Evolutionary conservation across 2,329 filamentous ascomycete genomes (phyloP), one percentile per base, ranked within the genome.

Genomic region (Geosmithia morbida): DNA sequence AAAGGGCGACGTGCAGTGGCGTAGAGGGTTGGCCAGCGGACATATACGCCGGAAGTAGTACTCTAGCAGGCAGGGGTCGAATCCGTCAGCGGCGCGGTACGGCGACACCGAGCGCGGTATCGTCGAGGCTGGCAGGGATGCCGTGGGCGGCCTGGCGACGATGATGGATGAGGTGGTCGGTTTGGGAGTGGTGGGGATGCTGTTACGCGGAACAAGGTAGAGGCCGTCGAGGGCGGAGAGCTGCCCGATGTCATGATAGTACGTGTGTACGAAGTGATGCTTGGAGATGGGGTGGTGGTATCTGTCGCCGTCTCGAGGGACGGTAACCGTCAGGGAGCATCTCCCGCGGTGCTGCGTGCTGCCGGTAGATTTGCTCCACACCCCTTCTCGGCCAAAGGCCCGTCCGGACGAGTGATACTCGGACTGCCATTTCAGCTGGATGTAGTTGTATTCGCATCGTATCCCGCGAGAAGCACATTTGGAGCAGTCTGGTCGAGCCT

Each of bases 41-140:
- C 48, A 49, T 47, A 49, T 40, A 11, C 48, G 45, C 14, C 39
- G 30, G 4, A 44, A 44, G 41, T 49, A 49, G 41, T 49, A 49
- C 13, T 49, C 48, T 16, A 49, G 33, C 11, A 49, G 40, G 19
- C 26, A 20, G 16, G 41, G 33, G 40, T 49, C 41, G 22, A 44
- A 49, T 29, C 45, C 48, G 17, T 49, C 37, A 41, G 47, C n/a
- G 29, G 7, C 7, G 37, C n/a, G 41, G 30, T 43, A 46, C 17
- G 20, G 46, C 39, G 47, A 39, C 13, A 26, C 41, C 14, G 53
- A 26, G n/a, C 13, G 30, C 7, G 39, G 43, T 22, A 46, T 14
- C 8, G 44, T 42, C 17, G 41, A 42, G 1, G 41, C 13, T 8
- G 33, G 13, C 33, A 13, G 33, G 11, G 13, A 37, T 13, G 33